Evolutionary conservation across 2,329 filamentous ascomycete genomes (phyloP), one percentile per base, ranked within the genome.

Genomic region (Ascochyta viciae-villosae): DNA sequence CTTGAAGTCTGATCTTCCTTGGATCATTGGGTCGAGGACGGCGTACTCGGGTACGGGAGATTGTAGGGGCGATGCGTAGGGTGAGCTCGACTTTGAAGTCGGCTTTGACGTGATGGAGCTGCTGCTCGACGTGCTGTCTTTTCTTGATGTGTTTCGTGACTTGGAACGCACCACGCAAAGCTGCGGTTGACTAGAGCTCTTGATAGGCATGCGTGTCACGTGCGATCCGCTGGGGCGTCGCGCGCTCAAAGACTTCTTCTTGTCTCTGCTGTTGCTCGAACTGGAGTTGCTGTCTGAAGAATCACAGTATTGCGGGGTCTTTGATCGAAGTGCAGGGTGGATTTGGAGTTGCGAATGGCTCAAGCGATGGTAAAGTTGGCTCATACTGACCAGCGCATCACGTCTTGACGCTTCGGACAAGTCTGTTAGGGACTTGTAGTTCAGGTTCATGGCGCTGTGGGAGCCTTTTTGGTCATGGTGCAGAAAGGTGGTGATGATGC

Each of bases 401-500:
- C 67, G 55, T n/a, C 80, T 66, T 13, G 79, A 79, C 7, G 64
- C 60, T 48, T 82, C 78, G n/a, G 79, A 80, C 24, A 81, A 64
- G 46, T 68, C 71, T n/a, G 76, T 80, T 41, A 82, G 62, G 1
- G 76, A 76, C 40, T 69, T 73, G 63, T 79, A 81, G 68, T 82
- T 78, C 19, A 81, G 64, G 31, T 71, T 63, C 29, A 74, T 57
- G 51, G 69, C 61, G 40, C 55, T 63, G 29, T 67, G 64, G n/a
- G 54, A 55, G 35, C 65, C 59, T 37, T 68, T 68, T 12, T 71
- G 62, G 50, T 76, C 73, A 54, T 72, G 68, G 24, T 73, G 67
- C 34, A 81, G 61, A 51, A 81, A 81, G 3, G 77, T 66, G 19
- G 77, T 70, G 48, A 81, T 80, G 61, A 82, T 80, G 52, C 67